Base-by-base conservation (phyloP, 805 yeast species). In the Ogataea thermomethanolica region DNA sequence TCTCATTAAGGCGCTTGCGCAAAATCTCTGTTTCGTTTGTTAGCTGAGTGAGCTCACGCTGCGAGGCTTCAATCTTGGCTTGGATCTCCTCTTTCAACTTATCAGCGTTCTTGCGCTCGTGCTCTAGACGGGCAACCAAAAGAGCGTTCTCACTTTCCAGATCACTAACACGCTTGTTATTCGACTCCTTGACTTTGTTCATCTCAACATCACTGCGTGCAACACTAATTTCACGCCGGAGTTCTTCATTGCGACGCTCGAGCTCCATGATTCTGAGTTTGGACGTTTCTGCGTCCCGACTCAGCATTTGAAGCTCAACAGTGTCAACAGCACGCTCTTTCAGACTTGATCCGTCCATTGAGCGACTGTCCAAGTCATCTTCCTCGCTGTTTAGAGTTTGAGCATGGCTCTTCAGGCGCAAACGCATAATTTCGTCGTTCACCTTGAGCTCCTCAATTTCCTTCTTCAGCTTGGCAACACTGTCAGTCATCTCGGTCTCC, bases 171-270 rank as follows among this genome's bases (percentile, higher is more conserved):
- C 72, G 73, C 46, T 70, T 71, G 34, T 65, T 66, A 41, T 64
- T 68, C 31, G 61, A 64, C 43, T 70, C 72, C 38, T 65, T 65
- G 20, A 73, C 48, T 49, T 57, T 71, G 49, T 65, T 74, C 55
- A 54, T 67, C 48, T 62, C 76, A 4, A 61, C 63, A 8, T 59
- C 70, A 39, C 74, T 70, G 27, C 75, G 75, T 2, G 78, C 70
- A 32, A 68, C 61, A 29, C 83, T 75, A 37, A 89, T 59, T 40
- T 84, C 84, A 12, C 78, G 69, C 43, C 87, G 74, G 39, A 89
- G 67, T 36, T 81, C 81, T 54, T 84, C 85, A 54, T 88, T 90
- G 44, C 95, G 71, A 46, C 75, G 75, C 58, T 88, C 95, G 39
- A 89, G 71, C 52, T 83, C 88, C 35, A 77, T 58, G 1, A 79